Conservation (phyloP, 2,329 filamentous ascomycete genomes). For the Sclerotinia glacialis region DNA sequence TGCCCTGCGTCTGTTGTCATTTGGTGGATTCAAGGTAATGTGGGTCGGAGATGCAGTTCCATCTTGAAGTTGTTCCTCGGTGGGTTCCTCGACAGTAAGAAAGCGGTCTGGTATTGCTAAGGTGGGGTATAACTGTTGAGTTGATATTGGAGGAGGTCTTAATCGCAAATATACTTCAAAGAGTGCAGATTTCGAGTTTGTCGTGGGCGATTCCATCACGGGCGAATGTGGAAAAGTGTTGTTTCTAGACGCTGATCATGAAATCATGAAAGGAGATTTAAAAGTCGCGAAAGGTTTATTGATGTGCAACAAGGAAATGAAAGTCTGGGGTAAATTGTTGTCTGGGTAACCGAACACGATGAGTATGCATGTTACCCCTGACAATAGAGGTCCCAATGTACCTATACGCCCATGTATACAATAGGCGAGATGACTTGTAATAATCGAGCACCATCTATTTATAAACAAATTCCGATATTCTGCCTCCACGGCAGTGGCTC, state of each 20-base stretch:
- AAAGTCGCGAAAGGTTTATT: conserved; percentile 17
- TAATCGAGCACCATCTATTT: too few species aligned
- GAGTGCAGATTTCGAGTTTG: conserved; percentile 55
- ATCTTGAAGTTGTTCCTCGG: conserved; percentile 42
- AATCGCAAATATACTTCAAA: conserved; percentile 92
- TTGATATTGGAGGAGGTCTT: conserved; percentile 56
- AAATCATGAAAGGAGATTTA: conserved; percentile 11
- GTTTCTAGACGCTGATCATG: conserved; percentile 5
- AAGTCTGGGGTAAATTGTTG: conserved; percentile 20
- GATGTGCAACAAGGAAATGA: background rate
- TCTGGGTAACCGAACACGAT: conserved; percentile 8
- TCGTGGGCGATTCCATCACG: conserved; percentile 41
- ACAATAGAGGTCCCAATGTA: background rate
- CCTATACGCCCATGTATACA: too few species aligned
- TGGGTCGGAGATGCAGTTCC: conserved; percentile 56
- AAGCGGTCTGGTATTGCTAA: conserved; percentile 61
- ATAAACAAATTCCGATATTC: background rate
- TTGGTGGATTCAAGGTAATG: conserved; percentile 75
- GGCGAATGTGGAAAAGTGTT: background rate
- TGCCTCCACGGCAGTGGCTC: background rate
- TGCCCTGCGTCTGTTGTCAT: conserved; percentile 77
- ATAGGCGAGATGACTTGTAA: too few species aligned
- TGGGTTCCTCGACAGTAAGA: conserved; percentile 68
- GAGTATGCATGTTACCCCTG: conserved; percentile 1
- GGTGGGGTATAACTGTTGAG: conserved; percentile 41